Evolutionary conservation across 164 flowering plant species (phyloP).

Genomic region (Tetracentron sinense): DNA sequence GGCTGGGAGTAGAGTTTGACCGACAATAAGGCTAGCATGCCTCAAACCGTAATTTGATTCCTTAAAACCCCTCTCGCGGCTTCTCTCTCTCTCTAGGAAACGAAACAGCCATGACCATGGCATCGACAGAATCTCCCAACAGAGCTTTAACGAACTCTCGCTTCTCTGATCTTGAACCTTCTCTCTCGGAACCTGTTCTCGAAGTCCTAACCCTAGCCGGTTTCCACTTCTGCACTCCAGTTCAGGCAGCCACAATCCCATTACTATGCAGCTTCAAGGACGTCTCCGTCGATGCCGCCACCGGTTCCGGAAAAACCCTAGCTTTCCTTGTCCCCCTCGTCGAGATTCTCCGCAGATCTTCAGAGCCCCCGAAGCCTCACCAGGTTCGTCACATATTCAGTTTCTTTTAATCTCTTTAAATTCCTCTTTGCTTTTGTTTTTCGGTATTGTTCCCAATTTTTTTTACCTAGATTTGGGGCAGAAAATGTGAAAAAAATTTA

Average conservation of each 20-base stretch:
- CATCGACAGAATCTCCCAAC: slow-evolving; percentile 23
- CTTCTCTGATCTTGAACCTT: slow-evolving; percentile 73
- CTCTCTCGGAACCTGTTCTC: slow-evolving; percentile 60
- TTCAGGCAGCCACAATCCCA: slow-evolving; percentile 91
- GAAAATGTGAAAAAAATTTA: too few species aligned
- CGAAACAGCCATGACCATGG: slow-evolving; percentile 9
- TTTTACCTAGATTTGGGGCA: too few species aligned
- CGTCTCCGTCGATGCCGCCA: slow-evolving; percentile 93
- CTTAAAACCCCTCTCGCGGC: too few species aligned
- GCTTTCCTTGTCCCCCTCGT: slow-evolving; percentile 84
- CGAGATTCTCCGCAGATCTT: slow-evolving; percentile 68
- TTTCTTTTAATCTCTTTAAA: too few species aligned
- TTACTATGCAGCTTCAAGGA: slow-evolving; percentile 78
- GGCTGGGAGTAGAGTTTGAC: too few species aligned
- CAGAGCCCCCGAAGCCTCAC: slow-evolving; percentile 57
- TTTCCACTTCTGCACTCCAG: slow-evolving; percentile 85
- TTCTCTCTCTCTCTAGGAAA: too few species aligned
- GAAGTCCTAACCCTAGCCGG: slow-evolving; percentile 48
- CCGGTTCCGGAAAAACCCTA: slow-evolving; percentile 94
- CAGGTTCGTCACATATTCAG: slow-evolving; percentile 36
- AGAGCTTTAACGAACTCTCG: slow-evolving; percentile 59
- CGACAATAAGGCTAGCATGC: too few species aligned
- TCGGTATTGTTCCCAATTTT: too few species aligned
- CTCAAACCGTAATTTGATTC: too few species aligned
- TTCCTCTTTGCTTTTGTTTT: too few species aligned